A percentile compares a stretch with the other conserved stretches of the same genome.
Conservation (phyloP, 768 basidiomycete genomes). For the Tulasnella sp. region DNA sequence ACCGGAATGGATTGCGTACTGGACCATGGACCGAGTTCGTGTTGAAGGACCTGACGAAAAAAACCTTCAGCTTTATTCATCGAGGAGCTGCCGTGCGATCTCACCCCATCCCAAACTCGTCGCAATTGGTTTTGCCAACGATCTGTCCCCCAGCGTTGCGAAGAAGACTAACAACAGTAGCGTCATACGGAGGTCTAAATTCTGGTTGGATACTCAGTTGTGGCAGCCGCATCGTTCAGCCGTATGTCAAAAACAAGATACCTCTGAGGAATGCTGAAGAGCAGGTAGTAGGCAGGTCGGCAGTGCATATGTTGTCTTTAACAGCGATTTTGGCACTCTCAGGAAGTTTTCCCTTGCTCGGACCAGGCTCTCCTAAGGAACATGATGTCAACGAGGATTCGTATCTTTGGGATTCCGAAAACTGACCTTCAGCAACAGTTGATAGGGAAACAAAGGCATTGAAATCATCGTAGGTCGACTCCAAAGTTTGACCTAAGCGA, state of each 20-base stretch:
- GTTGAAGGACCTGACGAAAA: conserved; percentile 63
- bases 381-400: not conserved
- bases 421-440: not conserved
- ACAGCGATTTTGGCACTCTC: conserved; percentile 49
- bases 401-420: not conserved
- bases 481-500: not conserved
- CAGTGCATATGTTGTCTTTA: conserved; percentile 85
- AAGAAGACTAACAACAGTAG: conserved; percentile 72
- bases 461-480: not conserved
- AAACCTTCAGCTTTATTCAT: not conserved
- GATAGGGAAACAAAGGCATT: not conserved
- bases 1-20: conserved; percentile 68
- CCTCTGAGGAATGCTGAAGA: conserved; percentile 71
- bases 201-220: conserved; percentile 43
- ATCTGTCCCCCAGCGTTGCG: conserved; percentile 62
- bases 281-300: conserved; percentile 64
- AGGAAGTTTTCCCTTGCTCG: not conserved
- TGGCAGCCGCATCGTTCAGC: not conserved
- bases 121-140: conserved; percentile 88
- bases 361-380: not conserved
- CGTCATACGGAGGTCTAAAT: conserved; percentile 77
- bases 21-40: conserved; percentile 68
- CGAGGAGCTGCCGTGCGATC: conserved; percentile 34
- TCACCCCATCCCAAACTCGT: conserved; percentile 98
- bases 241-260: conserved; percentile 35